Conservation (phyloP, 2,329 filamentous ascomycete species). For the Xylaria sp. region DNA sequence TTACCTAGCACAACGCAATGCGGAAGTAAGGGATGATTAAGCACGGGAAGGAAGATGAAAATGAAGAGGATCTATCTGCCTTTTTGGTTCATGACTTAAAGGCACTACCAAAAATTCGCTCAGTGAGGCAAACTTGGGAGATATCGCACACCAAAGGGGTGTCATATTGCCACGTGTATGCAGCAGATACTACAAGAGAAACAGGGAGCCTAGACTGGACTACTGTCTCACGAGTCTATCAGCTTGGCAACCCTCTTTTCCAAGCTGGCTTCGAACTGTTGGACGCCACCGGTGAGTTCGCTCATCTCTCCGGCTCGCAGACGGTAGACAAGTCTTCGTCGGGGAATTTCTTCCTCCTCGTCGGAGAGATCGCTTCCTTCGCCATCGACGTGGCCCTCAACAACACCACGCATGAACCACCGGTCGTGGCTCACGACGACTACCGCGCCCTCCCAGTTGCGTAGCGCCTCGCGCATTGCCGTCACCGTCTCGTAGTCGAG, state of each 20-base stretch:
- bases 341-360: conserved; percentile 57
- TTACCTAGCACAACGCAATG: neutral
- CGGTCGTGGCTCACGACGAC: conserved; percentile 84
- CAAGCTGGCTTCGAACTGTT: conserved; percentile 64
- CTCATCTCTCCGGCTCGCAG: conserved; percentile 68
- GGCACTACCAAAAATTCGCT: conserved; percentile 1
- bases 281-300: conserved; percentile 68
- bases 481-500: conserved; percentile 84
- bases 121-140: neutral
- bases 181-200: neutral
- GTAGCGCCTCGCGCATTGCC: conserved; percentile 74
- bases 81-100: conserved; percentile 6
- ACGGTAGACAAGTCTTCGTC: conserved; percentile 68
- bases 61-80: neutral
- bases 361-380: conserved; percentile 54
- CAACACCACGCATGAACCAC: conserved; percentile 79
- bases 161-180: neutral
- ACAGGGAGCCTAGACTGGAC: neutral
- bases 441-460: conserved; percentile 77
- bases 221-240: conserved; percentile 30
- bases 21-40: neutral
- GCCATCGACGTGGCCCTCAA: conserved; percentile 68
- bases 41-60: neutral
- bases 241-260: conserved; percentile 45
- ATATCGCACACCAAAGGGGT: neutral